Conservation (phyloP, 2,329 filamentous ascomycete genomes). For the Colletotrichum australisinense region DNA sequence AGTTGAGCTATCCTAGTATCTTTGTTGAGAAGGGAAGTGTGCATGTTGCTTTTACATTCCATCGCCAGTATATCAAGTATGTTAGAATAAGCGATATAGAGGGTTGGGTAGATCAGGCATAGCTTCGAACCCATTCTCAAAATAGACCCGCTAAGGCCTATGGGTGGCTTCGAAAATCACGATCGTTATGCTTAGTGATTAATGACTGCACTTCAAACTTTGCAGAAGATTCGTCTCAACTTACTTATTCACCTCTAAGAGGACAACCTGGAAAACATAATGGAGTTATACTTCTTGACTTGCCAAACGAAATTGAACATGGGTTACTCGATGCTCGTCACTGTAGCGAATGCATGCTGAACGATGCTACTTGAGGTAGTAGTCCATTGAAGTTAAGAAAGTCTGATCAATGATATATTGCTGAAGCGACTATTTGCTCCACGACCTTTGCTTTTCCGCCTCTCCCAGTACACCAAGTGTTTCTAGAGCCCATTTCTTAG, state of each 20-base stretch:
- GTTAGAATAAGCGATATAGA: constrained; percentile 44
- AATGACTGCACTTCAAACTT: too few relatives aligned
- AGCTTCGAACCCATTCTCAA: not conserved
- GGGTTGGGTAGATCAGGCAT: constrained; percentile 37
- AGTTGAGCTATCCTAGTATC: constrained; percentile 58
- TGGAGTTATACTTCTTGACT: too few relatives aligned
- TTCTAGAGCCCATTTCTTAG: constrained; percentile 55
- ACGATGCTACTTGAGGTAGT: not conserved
- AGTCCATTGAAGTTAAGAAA: not conserved
- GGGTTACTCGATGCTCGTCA: too few relatives aligned
- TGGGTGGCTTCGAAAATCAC: too few relatives aligned
- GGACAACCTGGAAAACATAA: too few relatives aligned
- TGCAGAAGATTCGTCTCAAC: too few relatives aligned
- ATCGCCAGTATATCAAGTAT: constrained; percentile 55
- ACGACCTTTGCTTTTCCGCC: constrained; percentile 42
- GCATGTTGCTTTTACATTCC: constrained; percentile 56
- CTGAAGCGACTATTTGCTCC: constrained; percentile 6
- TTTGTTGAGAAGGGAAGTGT: constrained; percentile 40
- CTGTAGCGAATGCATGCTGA: too few relatives aligned
- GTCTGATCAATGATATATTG: not conserved
- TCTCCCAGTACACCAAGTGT: constrained; percentile 51
- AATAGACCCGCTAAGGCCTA: not conserved
- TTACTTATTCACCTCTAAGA: too few relatives aligned
- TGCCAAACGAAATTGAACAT: too few relatives aligned
- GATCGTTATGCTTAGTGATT: too few relatives aligned